Evolutionary conservation across 2,329 filamentous ascomycete species (phyloP), one percentile per base, ranked within the genome.

Genomic region (Fusarium miscanthi): DNA sequence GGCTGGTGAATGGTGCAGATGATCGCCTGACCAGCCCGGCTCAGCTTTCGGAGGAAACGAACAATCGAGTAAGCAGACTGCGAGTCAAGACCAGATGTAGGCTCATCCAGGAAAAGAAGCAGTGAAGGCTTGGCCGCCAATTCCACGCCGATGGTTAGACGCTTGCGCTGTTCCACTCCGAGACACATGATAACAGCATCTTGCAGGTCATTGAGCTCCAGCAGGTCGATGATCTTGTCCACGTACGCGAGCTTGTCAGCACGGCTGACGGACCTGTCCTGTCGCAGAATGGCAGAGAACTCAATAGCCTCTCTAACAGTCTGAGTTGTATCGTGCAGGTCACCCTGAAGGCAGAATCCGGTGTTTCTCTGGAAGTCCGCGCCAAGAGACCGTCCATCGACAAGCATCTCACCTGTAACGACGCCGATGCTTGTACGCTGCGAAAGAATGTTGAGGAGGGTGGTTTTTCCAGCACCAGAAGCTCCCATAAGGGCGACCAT

Each of bases 401-500:
- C 91, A n/a, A 93, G 81, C 87, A 95, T 93, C 67, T 93, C 89
- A 51, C 93, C 93, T 14, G 86, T 86, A 33, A 95, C 90, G 23
- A 93, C 90, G 17, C 93, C 93, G 84, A 93, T 86, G 21, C 84
- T 90, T 78, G 94, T 91, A 6, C 93, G 88, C 77, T 95, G 92
- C 0, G 93, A 90, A 2, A 89, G 79, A 0, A 92, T 94, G 80
- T 96, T 94, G 23, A 97, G 85, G 0, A 97, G 84, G 0, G 94
- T 96, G 0, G 93, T 95, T 82, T 97, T 97, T 17, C 94, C 94
- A 13, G 94, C 94, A 46, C 93, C 93, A 8, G 90, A 93, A 4
- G 92, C 92, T 59, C 94, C 94, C 86, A 96, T 93, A 2, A 97
- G 84, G 1, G 94, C 94, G 46, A 94, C 90, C 88, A 97, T 91